Percentiles rank a stretch among this genome's conserved stretches.
These are phyloP conservation scores for Cyclotella kingstonii DNA, from an alignment of 108 stramenopile species.

Conservation along the genomic window DNA sequence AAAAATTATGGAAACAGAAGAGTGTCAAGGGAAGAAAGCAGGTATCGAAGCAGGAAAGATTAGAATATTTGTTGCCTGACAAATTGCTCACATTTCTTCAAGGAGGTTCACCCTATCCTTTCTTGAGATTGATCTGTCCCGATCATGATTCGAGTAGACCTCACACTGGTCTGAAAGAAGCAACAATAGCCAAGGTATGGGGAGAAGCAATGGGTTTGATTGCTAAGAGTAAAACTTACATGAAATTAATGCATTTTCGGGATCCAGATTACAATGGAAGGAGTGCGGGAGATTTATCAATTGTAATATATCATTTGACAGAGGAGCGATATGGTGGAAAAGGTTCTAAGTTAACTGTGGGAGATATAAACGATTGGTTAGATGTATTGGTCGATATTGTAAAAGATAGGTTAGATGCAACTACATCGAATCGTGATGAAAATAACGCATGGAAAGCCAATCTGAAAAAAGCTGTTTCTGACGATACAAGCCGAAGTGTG, in stretches of 20 bases:
- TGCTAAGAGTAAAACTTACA: conserved; percentile 25
- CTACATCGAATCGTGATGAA: background rate
- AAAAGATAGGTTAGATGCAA: conserved; percentile 22
- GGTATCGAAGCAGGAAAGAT: conserved; percentile 34
- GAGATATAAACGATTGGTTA: conserved; percentile 66
- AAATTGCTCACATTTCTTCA: conserved; percentile 32
- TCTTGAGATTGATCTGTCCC: conserved; percentile 68
- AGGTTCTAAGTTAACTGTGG: conserved; percentile 54
- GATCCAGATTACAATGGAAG: conserved; percentile 52
- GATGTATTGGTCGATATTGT: conserved; percentile 62
- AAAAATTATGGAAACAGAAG: conserved; percentile 52
- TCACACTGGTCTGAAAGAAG: conserved; percentile 65
- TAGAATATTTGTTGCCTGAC: conserved; percentile 49
- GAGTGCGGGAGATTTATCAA: conserved; percentile 60
- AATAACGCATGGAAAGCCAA: conserved; percentile 6
- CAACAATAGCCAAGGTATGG: conserved; percentile 64
- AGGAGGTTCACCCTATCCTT: conserved; percentile 51
- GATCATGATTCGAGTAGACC: conserved; percentile 62
- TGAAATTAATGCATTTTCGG: conserved; percentile 55
- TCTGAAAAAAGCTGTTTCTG: conserved; percentile 18
- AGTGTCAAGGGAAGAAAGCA: conserved; percentile 14
- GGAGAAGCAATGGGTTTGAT: conserved; percentile 59
- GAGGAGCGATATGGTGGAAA: conserved; percentile 38
- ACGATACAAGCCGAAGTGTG: conserved; percentile 2
- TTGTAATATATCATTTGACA: conserved; percentile 62